A percentile compares a stretch with the other conserved stretches of the same genome.
Conservation (phyloP, 2,329 filamentous ascomycete genomes). For the Pseudopyricularia cyperi region DNA sequence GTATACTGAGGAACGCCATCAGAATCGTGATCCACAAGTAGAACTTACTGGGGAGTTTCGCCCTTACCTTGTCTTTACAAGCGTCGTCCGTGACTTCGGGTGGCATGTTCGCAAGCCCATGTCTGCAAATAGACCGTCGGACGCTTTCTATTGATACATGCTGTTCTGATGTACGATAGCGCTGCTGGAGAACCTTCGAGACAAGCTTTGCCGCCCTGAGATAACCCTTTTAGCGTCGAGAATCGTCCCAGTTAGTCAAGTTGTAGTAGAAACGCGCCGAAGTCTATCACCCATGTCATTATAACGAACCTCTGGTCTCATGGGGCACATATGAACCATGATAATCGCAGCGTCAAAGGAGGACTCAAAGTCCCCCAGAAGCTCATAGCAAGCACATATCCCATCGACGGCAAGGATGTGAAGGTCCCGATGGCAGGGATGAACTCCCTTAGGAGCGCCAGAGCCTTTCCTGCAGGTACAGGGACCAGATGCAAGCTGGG, state of each 20-base stretch:
- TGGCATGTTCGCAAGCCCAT: background rate
- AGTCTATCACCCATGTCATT: background rate
- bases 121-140: background rate
- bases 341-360: background rate
- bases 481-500: background rate
- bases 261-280: background rate
- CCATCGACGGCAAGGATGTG: conserved; percentile 1
- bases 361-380: background rate
- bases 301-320: background rate
- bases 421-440: background rate
- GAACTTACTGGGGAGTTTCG: background rate
- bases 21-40: background rate
- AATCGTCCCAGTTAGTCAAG: background rate
- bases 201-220: background rate
- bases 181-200: background rate
- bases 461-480: background rate
- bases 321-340: background rate
- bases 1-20: background rate
- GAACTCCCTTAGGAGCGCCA: background rate
- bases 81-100: background rate
- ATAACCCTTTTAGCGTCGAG: background rate
- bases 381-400: background rate
- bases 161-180: background rate
- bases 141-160: background rate
- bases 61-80: background rate